Evolutionary conservation across 176 grass and related monocot species (phyloP), one percentile per base, ranked within the genome.

Genomic region (Saccharum spontaneum): DNA sequence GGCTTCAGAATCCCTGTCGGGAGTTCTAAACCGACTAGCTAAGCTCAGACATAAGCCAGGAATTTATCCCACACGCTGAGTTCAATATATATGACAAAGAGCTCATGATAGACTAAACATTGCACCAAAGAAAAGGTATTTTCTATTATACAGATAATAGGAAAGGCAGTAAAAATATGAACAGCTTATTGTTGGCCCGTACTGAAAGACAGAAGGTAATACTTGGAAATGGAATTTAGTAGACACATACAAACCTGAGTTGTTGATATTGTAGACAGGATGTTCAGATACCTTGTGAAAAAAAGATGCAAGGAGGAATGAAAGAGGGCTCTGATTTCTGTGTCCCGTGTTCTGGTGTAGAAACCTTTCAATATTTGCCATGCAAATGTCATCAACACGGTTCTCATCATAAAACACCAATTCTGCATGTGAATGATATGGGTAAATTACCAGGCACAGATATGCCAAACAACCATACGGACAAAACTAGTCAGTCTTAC

Each of bases 301-400:
- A 67, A 94, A 94, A 55, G 84, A 85, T 44, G 74, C 20, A 52
- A 94, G 60, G 67, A 89, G 84, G 38, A 60, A 2, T n/a, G 44
- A 30, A 38, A 94, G 84, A 82, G 92, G 83, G 65, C 81, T 91
- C 48, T 79, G 52, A 75, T 94, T 94, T 79, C 15, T 87, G 59
- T 71, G 71, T 48, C 69, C 80, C 22, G 73, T 79, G 48, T 71
- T 82, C 75, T 67, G 75, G 38, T 77, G 69, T 61, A 15, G 70
- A 88, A 89, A 92, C 64, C 77, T 93, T 83, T 26, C 54, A 83
- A 93, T 85, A 73, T 95, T 98, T 86, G 79, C 57, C 78, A 26
- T 57, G 78, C 93, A 98, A 41, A 88, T 12, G 77, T 80, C 76
- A 38, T 92, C 87, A 79, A 95, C 84, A 52, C 55, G 30, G 69